Evolutionary conservation across 768 basidiomycete species (phyloP).

Genomic region (Suillus lakei): DNA sequence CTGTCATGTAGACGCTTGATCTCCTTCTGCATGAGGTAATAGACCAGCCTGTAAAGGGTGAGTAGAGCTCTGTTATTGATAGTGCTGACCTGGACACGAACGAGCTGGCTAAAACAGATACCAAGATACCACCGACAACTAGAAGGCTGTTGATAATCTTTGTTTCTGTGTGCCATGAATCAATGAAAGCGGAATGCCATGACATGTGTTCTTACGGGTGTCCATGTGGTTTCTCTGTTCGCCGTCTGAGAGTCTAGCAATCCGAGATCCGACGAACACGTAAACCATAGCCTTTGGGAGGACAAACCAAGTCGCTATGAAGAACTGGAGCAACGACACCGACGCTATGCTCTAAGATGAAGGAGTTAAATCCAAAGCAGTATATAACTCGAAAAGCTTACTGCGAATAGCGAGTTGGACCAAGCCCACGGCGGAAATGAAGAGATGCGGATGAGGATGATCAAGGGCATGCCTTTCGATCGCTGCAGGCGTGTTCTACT

Average conservation of each 20-base stretch:
- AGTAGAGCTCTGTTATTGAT: slow-evolving; percentile 14
- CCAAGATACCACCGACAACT: slow-evolving; percentile 59
- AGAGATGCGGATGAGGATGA: slow-evolving; percentile 80
- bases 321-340: slow-evolving; percentile 77
- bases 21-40: slow-evolving; percentile 64
- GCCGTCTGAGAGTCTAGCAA: slow-evolving; percentile 78
- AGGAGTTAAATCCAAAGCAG: slow-evolving; percentile 13
- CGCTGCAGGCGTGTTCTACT: slow-evolving; percentile 41
- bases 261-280: slow-evolving; percentile 78
- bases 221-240: slow-evolving; percentile 79
- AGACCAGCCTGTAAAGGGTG: slow-evolving; percentile 58
- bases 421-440: slow-evolving; percentile 91
- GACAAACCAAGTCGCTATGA: slow-evolving; percentile 70
- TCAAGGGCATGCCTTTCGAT: slow-evolving; percentile 79
- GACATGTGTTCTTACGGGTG: slow-evolving; percentile 50
- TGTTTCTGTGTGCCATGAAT: slow-evolving; percentile 47
- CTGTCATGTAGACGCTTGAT: slow-evolving; percentile 57
- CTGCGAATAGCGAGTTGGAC: slow-evolving; percentile 80
- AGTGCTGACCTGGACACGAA: slow-evolving; percentile 40
- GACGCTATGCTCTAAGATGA: slow-evolving; percentile 65
- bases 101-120: slow-evolving; percentile 70
- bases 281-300: slow-evolving; percentile 76
- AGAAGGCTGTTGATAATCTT: slow-evolving; percentile 68
- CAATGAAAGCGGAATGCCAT: slow-evolving; percentile 11
- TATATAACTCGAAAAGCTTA: slow-evolving; percentile 40